These are phyloP conservation scores for Ophiocordyceps camponoti-saundersi DNA, from an alignment of 2,329 filamentous ascomycete genomes.

Conservation along the genomic window DNA sequence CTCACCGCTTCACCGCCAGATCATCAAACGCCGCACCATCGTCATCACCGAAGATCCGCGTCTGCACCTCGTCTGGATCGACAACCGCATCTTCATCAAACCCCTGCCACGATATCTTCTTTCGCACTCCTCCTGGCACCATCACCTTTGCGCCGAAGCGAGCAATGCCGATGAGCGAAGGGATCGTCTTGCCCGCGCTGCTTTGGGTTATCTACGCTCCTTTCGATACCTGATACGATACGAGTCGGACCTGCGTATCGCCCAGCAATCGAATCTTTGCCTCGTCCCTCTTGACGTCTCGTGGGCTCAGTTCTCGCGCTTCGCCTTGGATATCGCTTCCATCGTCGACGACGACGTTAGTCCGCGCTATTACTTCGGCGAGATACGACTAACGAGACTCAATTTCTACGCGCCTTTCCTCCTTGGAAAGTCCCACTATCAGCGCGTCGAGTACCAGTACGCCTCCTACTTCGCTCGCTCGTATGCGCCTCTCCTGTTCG, in stretches of 20 bases:
- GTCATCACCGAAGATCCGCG: constrained; percentile 20
- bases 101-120: constrained; percentile 20
- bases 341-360: constrained; percentile 11
- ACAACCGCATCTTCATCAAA: constrained; percentile 22
- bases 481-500: constrained; percentile 8
- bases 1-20: constrained; percentile 19
- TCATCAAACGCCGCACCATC: constrained; percentile 18
- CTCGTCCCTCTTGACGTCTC: constrained; percentile 9
- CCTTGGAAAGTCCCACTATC: constrained; percentile 7
- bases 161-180: neutral
- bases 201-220: constrained; percentile 17
- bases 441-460: constrained; percentile 8
- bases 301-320: constrained; percentile 13
- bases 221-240: constrained; percentile 17
- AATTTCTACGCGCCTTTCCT: constrained; percentile 11
- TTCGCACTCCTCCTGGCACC: constrained; percentile 12
- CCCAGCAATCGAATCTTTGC: constrained; percentile 11
- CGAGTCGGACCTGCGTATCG: constrained; percentile 16
- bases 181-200: constrained; percentile 6
- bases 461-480: constrained; percentile 8
- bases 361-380: constrained; percentile 17
- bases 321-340: constrained; percentile 10
- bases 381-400: constrained; percentile 18
- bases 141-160: constrained; percentile 2
- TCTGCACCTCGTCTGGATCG: constrained; percentile 24